Base-by-base conservation (phyloP, 2,329 filamentous ascomycete species). In the Calonectria honghensis region DNA sequence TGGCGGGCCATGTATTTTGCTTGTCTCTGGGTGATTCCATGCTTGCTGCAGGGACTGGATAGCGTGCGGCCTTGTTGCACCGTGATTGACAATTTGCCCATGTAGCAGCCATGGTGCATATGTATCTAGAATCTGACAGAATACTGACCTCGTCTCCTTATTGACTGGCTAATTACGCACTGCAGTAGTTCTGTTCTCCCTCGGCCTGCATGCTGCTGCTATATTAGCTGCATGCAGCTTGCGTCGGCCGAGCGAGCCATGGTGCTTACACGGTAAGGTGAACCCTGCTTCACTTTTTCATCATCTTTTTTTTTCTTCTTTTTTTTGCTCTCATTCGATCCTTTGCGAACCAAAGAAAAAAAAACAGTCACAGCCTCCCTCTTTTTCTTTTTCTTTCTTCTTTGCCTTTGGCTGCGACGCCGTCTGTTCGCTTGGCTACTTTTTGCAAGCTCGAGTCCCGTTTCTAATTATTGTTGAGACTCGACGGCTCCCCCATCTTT, bases 141-240 rank as follows among this genome's bases (percentile, higher is more conserved):
- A 52, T 37, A 20, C n/a, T 14, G 37, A 4, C 35, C n/a, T 45
- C n/a, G 37, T 20, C 31, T 41, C 31, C 41, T 20, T 54, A 67
- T 20, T 52, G 64, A 67, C 35, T 54, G 31, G 29, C 52, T 35
- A 52, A 68, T 68, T 54, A 68, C 45, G 20, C 48, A 35, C 45
- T 68, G 65, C 65, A 68, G 65, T 68, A 68, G 65, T 54, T 54
- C 65, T 31, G 50, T 68, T 31, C 35, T n/a, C 63, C 24, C 50
- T 54, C 39, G 24, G 61, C 41, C 50, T 68, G 50, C 48, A 68
- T 68, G 65, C 65, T 68, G 65, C 65, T 50, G 27, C 24, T 68
- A 54, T 68, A 39, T 68, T 68, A 68, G 65, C 16, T 54, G 65
- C 65, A 68, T 68, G 50, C 65, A 68, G 65, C 65, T n/a, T 65